Base-by-base conservation (phyloP, 352 stramenopile species). In the Halophytophthora batemanensis region DNA sequence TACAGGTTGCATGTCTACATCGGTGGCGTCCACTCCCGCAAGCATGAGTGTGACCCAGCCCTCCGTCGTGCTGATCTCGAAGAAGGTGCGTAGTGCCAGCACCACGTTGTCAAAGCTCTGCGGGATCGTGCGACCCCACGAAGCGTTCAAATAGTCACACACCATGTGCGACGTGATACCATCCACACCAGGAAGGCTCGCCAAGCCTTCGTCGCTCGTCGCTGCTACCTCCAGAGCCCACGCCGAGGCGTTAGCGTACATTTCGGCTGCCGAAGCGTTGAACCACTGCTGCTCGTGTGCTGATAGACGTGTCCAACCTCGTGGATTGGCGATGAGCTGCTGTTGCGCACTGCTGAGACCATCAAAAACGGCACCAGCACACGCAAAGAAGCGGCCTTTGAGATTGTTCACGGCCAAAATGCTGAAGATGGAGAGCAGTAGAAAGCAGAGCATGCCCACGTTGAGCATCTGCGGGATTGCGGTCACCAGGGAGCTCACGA, bases 331-430 rank as follows among this genome's bases (percentile, higher is more conserved):
- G 46, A 89, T 45, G 19, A 85, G 48, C 0, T 44, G 28, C 41
- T 74, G 69, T 25, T 78, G 68, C 3, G 40, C 47, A 4, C 13
- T 7, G 2, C 29, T 63, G 13, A 86, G 59, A 34, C 58, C 48
- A 25, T 81, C 71, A 18, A 82, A 87, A 46, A 82, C 45, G 43
- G 60, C 58, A 48, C 74, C 71, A 71, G 73, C 47, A 61, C 77
- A 82, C 18, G 58, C 74, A 33, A 64, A 82, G 49, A 97, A 75
- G 50, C 74, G 71, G 50, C 89, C 91, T 60, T 97, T 97, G 58
- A 97, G 75, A 62, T 96, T 96, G 40, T 86, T 93, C 0, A 97
- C 87, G 7, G 84, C 83, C 44, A 97, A 74, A 47, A 97, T 96
- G 50, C 83, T 90, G 63, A 98, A 97, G 44, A 97, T 90, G 18